A percentile compares a stretch with the other conserved stretches of the same genome.
Conservation (phyloP, 1,284 basidiomycete genomes). For the Ceratorhiza oryzae-sativae region DNA sequence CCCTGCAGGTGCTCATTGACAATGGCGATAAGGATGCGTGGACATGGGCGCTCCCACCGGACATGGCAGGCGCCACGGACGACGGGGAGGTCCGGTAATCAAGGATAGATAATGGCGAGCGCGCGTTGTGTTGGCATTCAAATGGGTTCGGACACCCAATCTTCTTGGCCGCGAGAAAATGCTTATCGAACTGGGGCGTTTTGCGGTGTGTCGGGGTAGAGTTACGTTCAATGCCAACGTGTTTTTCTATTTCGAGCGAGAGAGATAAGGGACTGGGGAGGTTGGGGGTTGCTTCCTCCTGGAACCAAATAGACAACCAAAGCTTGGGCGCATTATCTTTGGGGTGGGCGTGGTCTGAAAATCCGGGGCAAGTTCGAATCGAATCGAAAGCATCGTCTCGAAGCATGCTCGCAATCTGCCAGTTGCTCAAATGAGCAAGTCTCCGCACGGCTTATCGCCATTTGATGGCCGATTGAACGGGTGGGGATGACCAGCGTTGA, state of each 20-base stretch:
- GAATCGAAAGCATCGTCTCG: neutral
- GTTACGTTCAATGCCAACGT: conserved; percentile 17
- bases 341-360: conserved; percentile 4
- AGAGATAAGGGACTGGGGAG: neutral
- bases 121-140: neutral
- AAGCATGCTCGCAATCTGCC: conserved; percentile 1
- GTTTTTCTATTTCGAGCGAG: neutral
- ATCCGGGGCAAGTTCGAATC: conserved; percentile 31
- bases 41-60: conserved; percentile 45
- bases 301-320: conserved; percentile 10
- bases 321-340: conserved; percentile 28
- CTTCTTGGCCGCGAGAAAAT: conserved; percentile 19
- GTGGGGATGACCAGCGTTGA: neutral
- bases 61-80: conserved; percentile 42
- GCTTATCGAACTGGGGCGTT: conserved; percentile 36
- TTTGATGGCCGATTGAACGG: conserved; percentile 14
- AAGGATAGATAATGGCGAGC: neutral
- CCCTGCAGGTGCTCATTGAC: conserved; percentile 58
- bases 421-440: neutral
- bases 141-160: neutral
- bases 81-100: conserved; percentile 50
- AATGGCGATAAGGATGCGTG: neutral
- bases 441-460: conserved; percentile 3
- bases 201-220: conserved; percentile 19
- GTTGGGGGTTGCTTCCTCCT: neutral